A percentile compares a stretch with the other conserved stretches of the same genome.
Evolutionary conservation across 2,329 filamentous ascomycete genomes (phyloP).

Genomic region (Botrytis aclada): DNA sequence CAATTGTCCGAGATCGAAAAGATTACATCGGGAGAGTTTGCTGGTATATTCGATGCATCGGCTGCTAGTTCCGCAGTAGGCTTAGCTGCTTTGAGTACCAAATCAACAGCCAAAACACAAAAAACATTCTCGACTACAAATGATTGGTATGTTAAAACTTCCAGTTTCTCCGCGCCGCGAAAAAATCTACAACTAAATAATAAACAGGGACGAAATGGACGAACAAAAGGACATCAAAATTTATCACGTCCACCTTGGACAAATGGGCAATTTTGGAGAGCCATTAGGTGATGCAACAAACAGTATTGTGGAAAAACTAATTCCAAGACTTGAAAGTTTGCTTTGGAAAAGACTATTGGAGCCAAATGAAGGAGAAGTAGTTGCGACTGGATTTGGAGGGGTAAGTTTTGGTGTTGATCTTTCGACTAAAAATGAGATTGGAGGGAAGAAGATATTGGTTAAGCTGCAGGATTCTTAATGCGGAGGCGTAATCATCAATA

Average conservation of each 20-base stretch:
- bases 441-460: conserved; percentile 14
- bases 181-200: neutral
- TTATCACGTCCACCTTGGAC: conserved; percentile 25
- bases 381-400: conserved; percentile 4
- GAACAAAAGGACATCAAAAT: conserved; percentile 23
- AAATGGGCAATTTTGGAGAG: conserved; percentile 27
- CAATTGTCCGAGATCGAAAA: conserved; percentile 7
- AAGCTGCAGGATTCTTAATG: conserved; percentile 7
- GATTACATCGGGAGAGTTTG: conserved; percentile 10
- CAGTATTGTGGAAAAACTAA: conserved; percentile 3
- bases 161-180: too few relatives aligned
- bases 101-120: neutral
- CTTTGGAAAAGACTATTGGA: conserved; percentile 1
- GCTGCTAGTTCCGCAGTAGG: neutral
- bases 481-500: neutral
- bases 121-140: conserved; percentile 19
- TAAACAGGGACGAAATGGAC: conserved; percentile 24
- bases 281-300: conserved; percentile 22
- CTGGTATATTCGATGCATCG: conserved; percentile 12
- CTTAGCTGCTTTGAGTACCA: neutral
- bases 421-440: conserved; percentile 1
- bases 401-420: conserved; percentile 14
- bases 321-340: conserved; percentile 10
- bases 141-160: neutral
- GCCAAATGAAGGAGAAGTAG: conserved; percentile 9